Conservation (phyloP, 345 rosid species). For the Euphorbia peplus region DNA sequence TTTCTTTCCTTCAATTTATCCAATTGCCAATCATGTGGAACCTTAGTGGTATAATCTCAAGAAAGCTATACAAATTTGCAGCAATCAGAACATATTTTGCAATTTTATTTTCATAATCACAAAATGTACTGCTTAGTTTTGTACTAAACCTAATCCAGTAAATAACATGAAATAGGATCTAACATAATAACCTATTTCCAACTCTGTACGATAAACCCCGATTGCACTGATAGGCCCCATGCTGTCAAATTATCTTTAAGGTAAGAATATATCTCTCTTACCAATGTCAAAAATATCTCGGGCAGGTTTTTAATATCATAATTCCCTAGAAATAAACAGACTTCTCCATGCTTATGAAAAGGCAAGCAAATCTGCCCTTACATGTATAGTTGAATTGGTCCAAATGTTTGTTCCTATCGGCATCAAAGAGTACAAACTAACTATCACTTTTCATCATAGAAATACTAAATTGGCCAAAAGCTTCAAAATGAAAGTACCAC, state of each 20-base stretch:
- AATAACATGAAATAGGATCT: not conserved
- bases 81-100: not conserved
- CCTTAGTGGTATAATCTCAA: not conserved
- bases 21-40: not conserved
- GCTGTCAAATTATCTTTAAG: not conserved
- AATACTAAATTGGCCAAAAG: not conserved
- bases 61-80: not conserved
- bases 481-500: not conserved
- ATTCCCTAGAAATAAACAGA: not conserved
- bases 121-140: not conserved
- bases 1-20: not conserved
- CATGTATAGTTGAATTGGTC: not conserved
- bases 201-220: not conserved
- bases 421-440: not conserved
- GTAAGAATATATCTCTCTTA: not conserved
- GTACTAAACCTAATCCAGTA: not conserved
- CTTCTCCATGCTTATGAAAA: not conserved
- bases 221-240: not conserved
- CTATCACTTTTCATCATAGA: not conserved
- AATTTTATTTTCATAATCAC: not conserved
- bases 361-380: not conserved
- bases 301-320: not conserved
- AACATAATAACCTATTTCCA: not conserved
- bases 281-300: not conserved
- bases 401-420: not conserved